Evolutionary conservation across 2,329 filamentous ascomycete genomes (phyloP).

Genomic region (Trichoderma gracile): DNA sequence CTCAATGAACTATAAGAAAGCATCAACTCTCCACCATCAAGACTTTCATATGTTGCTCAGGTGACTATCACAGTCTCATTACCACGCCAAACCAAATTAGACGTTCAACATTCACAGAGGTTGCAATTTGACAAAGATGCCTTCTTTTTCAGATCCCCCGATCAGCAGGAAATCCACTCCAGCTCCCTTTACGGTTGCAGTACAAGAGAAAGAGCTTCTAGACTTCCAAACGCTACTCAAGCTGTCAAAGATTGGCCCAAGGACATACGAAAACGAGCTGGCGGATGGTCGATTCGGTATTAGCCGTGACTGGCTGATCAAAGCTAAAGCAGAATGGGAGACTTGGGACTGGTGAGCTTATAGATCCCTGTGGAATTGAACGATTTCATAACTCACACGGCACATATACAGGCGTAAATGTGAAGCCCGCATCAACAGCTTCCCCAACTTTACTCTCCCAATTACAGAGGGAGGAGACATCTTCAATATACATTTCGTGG

Average conservation of each 20-base stretch:
- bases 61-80: not conserved
- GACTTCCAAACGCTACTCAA: constrained; percentile 1
- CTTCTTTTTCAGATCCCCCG: not conserved
- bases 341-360: constrained; percentile 47
- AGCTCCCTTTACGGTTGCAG: constrained; percentile 8
- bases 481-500: constrained; percentile 52
- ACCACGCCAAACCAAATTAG: not conserved
- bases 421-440: too few species aligned
- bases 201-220: constrained; percentile 5
- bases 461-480: constrained; percentile 41
- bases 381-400: not conserved
- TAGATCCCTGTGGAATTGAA: fast-evolving
- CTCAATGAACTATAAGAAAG: constrained; percentile 2
- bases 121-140: not conserved
- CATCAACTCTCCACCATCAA: not conserved
- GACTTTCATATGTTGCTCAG: not conserved
- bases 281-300: constrained; percentile 40
- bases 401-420: constrained; percentile 34
- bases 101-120: too few species aligned
- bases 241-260: constrained; percentile 3
- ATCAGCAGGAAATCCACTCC: not conserved
- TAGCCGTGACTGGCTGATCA: constrained; percentile 47
- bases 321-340: constrained; percentile 45
- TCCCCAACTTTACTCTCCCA: constrained; percentile 5
- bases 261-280: constrained; percentile 16